Conservation (phyloP, 2,329 filamentous ascomycete genomes). For the Trichoderma hamatum region DNA sequence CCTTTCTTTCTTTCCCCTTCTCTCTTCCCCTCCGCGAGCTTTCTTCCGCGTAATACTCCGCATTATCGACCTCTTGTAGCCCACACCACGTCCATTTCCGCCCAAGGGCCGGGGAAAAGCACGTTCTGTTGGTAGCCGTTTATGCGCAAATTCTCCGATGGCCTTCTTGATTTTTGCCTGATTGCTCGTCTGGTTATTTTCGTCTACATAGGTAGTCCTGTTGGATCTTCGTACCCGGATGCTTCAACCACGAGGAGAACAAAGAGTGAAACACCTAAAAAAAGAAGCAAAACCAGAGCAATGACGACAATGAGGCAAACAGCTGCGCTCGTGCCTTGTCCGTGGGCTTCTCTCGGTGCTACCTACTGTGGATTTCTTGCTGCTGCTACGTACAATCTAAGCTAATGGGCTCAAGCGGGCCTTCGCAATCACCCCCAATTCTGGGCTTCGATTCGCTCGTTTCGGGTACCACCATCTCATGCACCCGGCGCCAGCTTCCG, state of each 20-base stretch:
- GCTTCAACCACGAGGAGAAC: background rate
- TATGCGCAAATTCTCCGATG: background rate
- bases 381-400: background rate
- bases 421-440: conserved; percentile 8
- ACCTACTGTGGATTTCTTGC: background rate
- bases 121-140: background rate
- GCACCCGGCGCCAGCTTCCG: conserved; percentile 9
- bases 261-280: background rate
- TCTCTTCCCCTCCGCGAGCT: background rate
- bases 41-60: conserved; percentile 1
- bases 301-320: background rate
- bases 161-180: background rate
- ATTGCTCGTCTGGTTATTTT: background rate
- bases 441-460: conserved; percentile 17
- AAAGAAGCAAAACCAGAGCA: background rate
- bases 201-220: background rate
- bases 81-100: background rate
- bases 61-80: background rate
- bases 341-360: background rate
- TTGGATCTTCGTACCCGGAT: background rate
- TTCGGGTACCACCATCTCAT: background rate
- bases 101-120: background rate
- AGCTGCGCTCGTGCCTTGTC: background rate
- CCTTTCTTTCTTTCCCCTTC: background rate
- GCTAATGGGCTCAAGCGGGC: background rate